Evolutionary conservation across 2,329 filamentous ascomycete species (phyloP).

Genomic region (Xylaria sp.): DNA sequence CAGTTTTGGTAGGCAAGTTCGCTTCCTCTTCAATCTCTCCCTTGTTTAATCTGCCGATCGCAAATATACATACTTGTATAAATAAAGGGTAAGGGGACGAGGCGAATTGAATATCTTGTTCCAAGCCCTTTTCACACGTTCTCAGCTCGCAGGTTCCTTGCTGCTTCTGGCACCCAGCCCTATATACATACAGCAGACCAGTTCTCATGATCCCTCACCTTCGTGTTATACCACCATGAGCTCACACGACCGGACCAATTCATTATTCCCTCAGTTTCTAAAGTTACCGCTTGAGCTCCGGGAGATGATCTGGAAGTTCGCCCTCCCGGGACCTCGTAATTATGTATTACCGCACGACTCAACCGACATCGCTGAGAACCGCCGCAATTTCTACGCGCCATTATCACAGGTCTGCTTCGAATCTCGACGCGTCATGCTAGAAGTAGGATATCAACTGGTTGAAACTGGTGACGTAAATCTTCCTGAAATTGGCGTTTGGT

Average conservation of each 20-base stretch:
- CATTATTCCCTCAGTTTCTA: not conserved
- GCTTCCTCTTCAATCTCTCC: no score
- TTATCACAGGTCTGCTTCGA: not conserved
- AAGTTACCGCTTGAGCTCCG: not conserved
- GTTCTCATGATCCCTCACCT: not conserved
- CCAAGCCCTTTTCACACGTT: no score
- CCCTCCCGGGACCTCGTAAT: not conserved
- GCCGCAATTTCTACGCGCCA: not conserved
- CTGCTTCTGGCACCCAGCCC: no score
- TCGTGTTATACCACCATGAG: constrained; percentile 4
- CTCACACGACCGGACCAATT: not conserved
- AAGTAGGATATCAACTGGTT: not conserved
- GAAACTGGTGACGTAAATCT: no score
- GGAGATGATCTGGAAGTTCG: constrained; percentile 2
- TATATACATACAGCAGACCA: no score
- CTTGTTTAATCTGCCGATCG: no score
- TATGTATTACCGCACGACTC: not conserved
- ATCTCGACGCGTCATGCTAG: not conserved
- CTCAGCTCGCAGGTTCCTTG: no score
- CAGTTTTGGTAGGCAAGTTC: no score
- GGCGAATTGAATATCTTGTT: no score
- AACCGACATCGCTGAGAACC: not conserved
- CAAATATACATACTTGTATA: no score
- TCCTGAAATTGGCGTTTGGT: not conserved
- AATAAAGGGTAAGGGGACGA: no score